Conservation (phyloP, 164 flowering plant genomes). For the Magnolia changhungtana region DNA sequence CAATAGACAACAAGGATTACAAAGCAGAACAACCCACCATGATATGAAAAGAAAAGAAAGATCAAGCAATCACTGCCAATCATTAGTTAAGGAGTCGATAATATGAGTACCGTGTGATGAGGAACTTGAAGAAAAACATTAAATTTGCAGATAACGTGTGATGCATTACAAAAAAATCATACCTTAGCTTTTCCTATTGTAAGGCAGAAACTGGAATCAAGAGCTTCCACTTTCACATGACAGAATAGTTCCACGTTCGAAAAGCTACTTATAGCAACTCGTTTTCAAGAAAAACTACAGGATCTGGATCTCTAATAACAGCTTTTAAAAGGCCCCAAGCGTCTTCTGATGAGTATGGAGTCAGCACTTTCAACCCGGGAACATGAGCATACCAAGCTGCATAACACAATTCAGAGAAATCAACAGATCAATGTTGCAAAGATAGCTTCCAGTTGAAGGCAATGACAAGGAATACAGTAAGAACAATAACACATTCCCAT, state of each 20-base stretch:
- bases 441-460: too few relatives aligned
- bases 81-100: neutral
- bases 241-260: neutral
- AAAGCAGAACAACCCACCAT: too few relatives aligned
- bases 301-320: slow-evolving; percentile 76
- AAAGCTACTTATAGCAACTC: slow-evolving; percentile 69
- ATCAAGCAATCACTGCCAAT: neutral
- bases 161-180: neutral
- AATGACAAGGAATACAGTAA: too few relatives aligned
- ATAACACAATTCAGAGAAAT: slow-evolving; percentile 40
- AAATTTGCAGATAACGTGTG: neutral
- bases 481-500: too few relatives aligned
- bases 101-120: neutral
- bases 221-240: slow-evolving; percentile 46
- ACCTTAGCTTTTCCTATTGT: slow-evolving; percentile 97
- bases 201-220: slow-evolving; percentile 79
- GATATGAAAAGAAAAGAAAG: too few relatives aligned
- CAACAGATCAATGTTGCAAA: too few relatives aligned
- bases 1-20: too few relatives aligned
- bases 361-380: slow-evolving; percentile 79
- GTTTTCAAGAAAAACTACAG: slow-evolving; percentile 94
- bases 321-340: slow-evolving; percentile 85
- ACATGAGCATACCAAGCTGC: slow-evolving; percentile 75
- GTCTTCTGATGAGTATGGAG: slow-evolving; percentile 89
- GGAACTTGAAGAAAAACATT: neutral